These are phyloP conservation scores for Penicillium sclerotigenum DNA, from an alignment of 2,329 filamentous ascomycete genomes.

Conservation along the genomic window DNA sequence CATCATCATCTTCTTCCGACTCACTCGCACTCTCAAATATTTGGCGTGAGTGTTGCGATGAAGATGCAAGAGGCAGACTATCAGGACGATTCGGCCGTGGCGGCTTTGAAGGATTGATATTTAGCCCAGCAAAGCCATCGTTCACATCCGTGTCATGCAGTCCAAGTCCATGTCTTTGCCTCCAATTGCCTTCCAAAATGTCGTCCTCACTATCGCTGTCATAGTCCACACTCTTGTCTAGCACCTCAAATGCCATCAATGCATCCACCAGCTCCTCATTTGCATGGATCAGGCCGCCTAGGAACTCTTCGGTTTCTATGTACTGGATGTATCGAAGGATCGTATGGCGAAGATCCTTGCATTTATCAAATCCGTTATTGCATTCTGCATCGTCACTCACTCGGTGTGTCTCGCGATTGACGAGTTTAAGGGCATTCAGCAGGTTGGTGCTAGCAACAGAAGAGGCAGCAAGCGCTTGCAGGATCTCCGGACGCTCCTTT, in stretches of 20 bases:
- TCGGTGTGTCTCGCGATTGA: conserved; percentile 83
- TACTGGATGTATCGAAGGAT: conserved; percentile 90
- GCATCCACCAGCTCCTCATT: conserved; percentile 95
- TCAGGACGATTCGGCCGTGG: conserved; percentile 58
- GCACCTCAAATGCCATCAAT: conserved; percentile 89
- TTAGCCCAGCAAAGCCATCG: conserved; percentile 35
- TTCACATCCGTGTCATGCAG: conserved; percentile 26
- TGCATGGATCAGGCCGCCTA: conserved; percentile 84
- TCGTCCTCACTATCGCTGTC: conserved; percentile 66
- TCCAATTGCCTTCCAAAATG: conserved; percentile 31
- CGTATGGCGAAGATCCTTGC: conserved; percentile 79
- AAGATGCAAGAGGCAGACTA: conserved; percentile 45
- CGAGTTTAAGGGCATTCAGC: conserved; percentile 78
- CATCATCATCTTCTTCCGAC: conserved; percentile 63
- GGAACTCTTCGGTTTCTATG: conserved; percentile 85
- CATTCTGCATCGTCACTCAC: conserved; percentile 81
- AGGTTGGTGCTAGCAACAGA: conserved; percentile 90
- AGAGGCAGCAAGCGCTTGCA: conserved; percentile 81
- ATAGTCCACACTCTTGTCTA: conserved; percentile 64
- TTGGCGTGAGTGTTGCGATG: conserved; percentile 19
- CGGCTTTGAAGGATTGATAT: conserved; percentile 37
- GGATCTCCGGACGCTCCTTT: conserved; percentile 81
- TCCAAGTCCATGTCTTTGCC: conserved; percentile 18
- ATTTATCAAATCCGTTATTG: conserved; percentile 74
- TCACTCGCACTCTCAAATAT: conserved; percentile 56